These are phyloP conservation scores for Knufia petricola DNA, from an alignment of 2,329 filamentous ascomycete species.

Conservation along the genomic window DNA sequence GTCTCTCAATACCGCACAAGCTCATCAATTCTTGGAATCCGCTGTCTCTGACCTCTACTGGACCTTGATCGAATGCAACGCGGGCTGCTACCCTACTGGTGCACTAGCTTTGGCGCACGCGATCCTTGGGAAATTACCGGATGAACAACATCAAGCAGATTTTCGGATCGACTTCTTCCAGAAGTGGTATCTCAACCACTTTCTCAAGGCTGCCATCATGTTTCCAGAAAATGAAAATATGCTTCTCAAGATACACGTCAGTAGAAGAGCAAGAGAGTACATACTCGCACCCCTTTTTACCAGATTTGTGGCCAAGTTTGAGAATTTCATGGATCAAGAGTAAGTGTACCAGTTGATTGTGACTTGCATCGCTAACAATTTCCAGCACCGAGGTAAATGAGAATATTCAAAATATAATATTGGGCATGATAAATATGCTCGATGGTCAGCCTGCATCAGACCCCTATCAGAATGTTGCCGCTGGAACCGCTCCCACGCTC, in stretches of 20 bases:
- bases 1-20: conserved; percentile 68
- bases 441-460: conserved; percentile 10
- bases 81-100: conserved; percentile 75
- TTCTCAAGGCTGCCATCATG: conserved; percentile 71
- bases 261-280: conserved; percentile 76
- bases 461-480: conserved; percentile 12
- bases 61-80: conserved; percentile 73
- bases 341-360: conserved; percentile 26
- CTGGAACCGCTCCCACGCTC: background rate
- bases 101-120: conserved; percentile 77
- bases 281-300: conserved; percentile 65
- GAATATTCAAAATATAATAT: conserved; percentile 6
- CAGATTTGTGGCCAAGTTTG: conserved; percentile 44
- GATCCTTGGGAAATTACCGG: conserved; percentile 64
- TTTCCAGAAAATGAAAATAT: conserved; percentile 67
- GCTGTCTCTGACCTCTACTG: conserved; percentile 75
- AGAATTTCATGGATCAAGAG: conserved; percentile 38
- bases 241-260: conserved; percentile 84
- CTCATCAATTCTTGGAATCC: conserved; percentile 78
- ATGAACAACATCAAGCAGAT: conserved; percentile 59
- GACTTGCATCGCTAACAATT: background rate
- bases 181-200: conserved; percentile 86
- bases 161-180: conserved; percentile 77
- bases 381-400: background rate
- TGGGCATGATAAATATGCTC: conserved; percentile 15